Evolutionary conservation across 2,329 filamentous ascomycete species (phyloP).

Genomic region (Cercospora berteroae): DNA sequence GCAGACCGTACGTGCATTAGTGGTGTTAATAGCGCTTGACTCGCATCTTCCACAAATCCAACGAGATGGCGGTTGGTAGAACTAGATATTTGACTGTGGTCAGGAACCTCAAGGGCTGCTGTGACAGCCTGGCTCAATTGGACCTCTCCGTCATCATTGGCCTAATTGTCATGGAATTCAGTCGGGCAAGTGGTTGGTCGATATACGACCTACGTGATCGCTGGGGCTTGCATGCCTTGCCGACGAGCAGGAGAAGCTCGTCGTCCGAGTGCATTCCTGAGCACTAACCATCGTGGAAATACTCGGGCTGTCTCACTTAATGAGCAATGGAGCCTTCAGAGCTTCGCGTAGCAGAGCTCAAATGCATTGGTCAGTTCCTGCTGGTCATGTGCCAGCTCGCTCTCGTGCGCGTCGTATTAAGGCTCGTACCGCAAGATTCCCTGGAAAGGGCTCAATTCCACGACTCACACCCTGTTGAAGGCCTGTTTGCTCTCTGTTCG

Average conservation of each 20-base stretch:
- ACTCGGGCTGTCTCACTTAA: background rate
- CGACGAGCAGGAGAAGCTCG: background rate
- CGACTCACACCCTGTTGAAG: background rate
- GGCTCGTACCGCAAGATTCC: background rate
- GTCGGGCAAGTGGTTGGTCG: background rate
- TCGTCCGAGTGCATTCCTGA: background rate
- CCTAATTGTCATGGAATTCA: background rate
- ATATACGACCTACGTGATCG: background rate
- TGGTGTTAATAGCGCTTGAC: too few species aligned
- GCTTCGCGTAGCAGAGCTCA: background rate
- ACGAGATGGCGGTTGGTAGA: too few species aligned
- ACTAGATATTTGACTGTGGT: background rate
- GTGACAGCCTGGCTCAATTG: background rate
- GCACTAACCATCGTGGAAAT: background rate
- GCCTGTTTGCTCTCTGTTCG: background rate
- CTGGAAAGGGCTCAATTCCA: background rate
- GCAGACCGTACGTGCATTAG: too few species aligned
- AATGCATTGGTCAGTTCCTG: background rate
- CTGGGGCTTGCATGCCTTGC: background rate
- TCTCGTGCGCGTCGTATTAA: background rate
- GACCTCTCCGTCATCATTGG: background rate
- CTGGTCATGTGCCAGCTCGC: background rate
- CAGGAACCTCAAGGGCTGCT: background rate
- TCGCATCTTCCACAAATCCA: too few species aligned
- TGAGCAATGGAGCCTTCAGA: background rate